Conservation (phyloP, 2,329 filamentous ascomycete species). For the Xylaria sp. region DNA sequence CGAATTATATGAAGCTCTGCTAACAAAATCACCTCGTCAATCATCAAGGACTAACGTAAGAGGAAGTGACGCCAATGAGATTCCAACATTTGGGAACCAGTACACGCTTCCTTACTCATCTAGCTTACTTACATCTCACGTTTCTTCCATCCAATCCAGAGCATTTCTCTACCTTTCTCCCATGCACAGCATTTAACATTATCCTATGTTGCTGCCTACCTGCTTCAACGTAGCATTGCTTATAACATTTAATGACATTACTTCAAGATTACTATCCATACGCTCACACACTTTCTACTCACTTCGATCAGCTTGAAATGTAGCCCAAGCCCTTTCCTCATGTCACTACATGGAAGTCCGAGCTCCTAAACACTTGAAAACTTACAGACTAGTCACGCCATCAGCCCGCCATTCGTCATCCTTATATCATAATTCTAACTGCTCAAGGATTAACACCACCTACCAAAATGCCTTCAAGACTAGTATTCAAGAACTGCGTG, state of each 20-base stretch:
- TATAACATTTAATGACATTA: background rate
- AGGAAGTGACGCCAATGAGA: background rate
- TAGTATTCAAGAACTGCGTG: constrained; percentile 59
- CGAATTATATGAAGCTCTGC: background rate
- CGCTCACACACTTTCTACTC: background rate
- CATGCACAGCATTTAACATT: background rate
- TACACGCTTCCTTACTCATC: background rate
- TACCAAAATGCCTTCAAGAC: constrained; percentile 1
- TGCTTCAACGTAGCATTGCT: constrained; percentile 4
- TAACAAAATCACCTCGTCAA: background rate
- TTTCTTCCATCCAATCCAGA: background rate
- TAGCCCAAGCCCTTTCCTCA: background rate
- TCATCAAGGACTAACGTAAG: background rate
- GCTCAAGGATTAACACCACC: background rate
- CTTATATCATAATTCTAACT: background rate
- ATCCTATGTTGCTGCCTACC: background rate
- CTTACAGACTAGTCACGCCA: background rate
- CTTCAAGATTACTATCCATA: background rate
- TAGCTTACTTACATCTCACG: background rate
- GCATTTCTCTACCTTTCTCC: background rate
- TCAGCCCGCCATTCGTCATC: background rate
- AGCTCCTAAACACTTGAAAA: background rate
- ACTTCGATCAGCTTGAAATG: background rate
- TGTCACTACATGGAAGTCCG: background rate
- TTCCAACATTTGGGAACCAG: background rate